Evolutionary conservation across 176 grass and related monocot species (phyloP).

Genomic region (Aegilops bicornis): DNA sequence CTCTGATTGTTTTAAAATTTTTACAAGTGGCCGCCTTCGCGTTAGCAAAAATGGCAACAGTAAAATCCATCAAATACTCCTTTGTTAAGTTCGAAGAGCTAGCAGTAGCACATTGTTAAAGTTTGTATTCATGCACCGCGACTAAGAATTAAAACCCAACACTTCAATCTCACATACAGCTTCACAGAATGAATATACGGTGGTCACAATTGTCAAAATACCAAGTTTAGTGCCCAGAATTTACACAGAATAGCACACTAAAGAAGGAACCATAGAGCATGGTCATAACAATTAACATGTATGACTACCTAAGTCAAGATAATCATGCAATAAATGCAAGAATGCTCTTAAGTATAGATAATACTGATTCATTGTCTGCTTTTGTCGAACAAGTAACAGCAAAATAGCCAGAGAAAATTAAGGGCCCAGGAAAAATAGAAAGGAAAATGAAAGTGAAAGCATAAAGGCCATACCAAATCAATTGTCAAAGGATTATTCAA

Average conservation of each 20-base stretch:
- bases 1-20: neutral
- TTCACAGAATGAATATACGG: neutral
- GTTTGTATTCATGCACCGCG: neutral
- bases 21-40: neutral
- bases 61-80: neutral
- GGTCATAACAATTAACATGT: neutral
- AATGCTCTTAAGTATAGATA: neutral
- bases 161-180: neutral
- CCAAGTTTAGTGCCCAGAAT: neutral
- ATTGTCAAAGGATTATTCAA: slow-evolving; percentile 91
- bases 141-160: slow-evolving; percentile 3
- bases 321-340: neutral
- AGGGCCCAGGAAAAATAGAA: neutral
- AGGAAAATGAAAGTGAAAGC: neutral
- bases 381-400: neutral
- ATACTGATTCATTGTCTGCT: neutral
- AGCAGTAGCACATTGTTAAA: neutral
- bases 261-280: neutral
- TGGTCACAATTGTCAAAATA: neutral
- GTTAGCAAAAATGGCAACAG: neutral
- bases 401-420: neutral
- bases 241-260: slow-evolving; percentile 3
- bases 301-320: slow-evolving; percentile 7
- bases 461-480: slow-evolving; percentile 68
- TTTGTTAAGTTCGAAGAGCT: slow-evolving; percentile 1